Conservation (phyloP, 768 basidiomycete species). For the Arthromyces matolae region DNA sequence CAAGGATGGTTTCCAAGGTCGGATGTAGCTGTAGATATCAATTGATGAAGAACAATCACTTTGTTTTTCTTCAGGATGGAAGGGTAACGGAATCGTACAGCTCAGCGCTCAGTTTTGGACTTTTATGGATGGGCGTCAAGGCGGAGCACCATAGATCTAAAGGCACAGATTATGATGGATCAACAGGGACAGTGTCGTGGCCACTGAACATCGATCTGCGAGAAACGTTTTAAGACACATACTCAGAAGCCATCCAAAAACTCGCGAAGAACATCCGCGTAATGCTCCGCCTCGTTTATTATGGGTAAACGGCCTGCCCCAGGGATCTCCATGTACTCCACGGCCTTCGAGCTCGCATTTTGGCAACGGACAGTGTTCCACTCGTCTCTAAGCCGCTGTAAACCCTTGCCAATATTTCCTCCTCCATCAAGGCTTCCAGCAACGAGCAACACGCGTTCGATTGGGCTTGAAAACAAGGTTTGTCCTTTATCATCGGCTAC, state of each 20-base stretch:
- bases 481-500: constrained; percentile 11
- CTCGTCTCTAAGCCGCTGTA: constrained; percentile 29
- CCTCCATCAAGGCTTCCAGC: constrained; percentile 47
- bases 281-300: constrained; percentile 44
- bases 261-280: constrained; percentile 31
- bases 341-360: constrained; percentile 10
- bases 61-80: no score
- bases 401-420: constrained; percentile 39
- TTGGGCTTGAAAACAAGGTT: constrained; percentile 22
- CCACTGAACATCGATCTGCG: no score
- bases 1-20: no score
- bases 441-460: constrained; percentile 37
- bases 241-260: constrained; percentile 24
- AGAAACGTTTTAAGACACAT: no score
- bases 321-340: constrained; percentile 33
- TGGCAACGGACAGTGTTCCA: constrained; percentile 18
- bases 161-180: no score
- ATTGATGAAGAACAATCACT: no score
- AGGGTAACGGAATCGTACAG: no score
- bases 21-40: no score
- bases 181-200: no score
- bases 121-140: no score
- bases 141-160: no score
- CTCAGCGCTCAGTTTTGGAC: no score
- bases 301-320: constrained; percentile 49